Evolutionary conservation across 1,139 yeast species (phyloP), one percentile per base, ranked within the genome.

Genomic region (Pichia sp.): DNA sequence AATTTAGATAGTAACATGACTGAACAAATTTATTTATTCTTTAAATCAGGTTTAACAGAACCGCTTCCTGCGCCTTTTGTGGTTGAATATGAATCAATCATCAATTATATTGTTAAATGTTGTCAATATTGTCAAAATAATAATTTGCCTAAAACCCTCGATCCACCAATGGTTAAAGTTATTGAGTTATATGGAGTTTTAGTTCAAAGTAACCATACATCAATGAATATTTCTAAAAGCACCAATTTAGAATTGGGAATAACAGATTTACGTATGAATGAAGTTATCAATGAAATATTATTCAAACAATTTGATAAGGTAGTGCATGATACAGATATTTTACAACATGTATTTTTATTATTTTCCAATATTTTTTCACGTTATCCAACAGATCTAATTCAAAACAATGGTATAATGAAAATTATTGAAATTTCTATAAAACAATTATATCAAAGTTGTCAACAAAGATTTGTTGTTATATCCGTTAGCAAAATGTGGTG

Each of bases 401-500:
- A 66, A n/a, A 47, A 52, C 5, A 48, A 56, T 2, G 66, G 72
- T 35, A 62, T 65, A 13, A 48, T 57, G 28, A 43, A 55, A n/a
- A 52, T 77, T 11, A 37, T 78, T 20, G 63, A 64, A 16, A 66
- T 71, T 58, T 63, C 67, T 28, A 33, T 80, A 4, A 59, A 65
- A 6, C 68, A 75, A 13, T 62, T 85, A 32, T 22, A 22, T 11
- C 13, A 4, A n/a, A 54, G 62, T 8, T 70, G 78, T 0, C 70
- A 71, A 38, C 95, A 86, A 57, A 69, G 81, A 40, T 78, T 81
- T 52, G 74, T 85, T 3, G 62, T 86, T 33, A 75, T 76, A 47
- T 69, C 87, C 0, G 68, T 76, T 0, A 68, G 76, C 41, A 71
- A 73, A 48, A 85, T 86, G 52, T 86, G 94, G 94, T 65, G 67